A percentile compares a stretch with the other conserved stretches of the same genome.
phyloP scores from a whole-genome alignment of 2,329 filamentous ascomycete genomes.

The Albifimbria verrucaria region DNA sequence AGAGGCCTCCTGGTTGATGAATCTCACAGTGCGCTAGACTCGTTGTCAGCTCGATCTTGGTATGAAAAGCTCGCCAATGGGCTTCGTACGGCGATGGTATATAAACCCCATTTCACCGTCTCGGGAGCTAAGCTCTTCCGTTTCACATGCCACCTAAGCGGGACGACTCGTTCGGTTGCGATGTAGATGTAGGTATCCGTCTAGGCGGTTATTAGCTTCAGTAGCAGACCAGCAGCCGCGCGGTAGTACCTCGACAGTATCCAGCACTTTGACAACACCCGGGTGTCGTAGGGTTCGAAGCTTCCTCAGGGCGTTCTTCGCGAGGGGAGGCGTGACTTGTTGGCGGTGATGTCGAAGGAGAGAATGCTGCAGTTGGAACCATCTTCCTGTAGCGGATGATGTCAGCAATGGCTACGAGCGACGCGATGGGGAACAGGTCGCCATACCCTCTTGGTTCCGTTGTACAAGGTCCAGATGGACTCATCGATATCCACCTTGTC shows the following conservation, averaged over 20 bases:
- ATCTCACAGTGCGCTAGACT: slow-evolving; percentile 83
- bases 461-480: slow-evolving; percentile 95
- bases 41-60: slow-evolving; percentile 13
- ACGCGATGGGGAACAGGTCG: not conserved
- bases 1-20: slow-evolving; percentile 89
- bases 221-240: slow-evolving; percentile 1
- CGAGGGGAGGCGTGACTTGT: slow-evolving; percentile 81
- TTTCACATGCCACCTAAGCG: slow-evolving; percentile 85
- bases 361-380: slow-evolving; percentile 94
- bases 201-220: slow-evolving; percentile 36
- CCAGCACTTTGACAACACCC: slow-evolving; percentile 88
- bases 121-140: slow-evolving; percentile 84
- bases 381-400: slow-evolving; percentile 65
- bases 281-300: slow-evolving; percentile 90
- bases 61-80: not conserved
- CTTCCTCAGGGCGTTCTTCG: slow-evolving; percentile 92
- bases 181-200: slow-evolving; percentile 96
- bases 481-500: slow-evolving; percentile 89
- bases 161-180: slow-evolving; percentile 85
- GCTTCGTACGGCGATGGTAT: slow-evolving; percentile 69
- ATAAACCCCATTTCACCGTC: slow-evolving; percentile 94
- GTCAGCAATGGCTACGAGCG: not conserved
- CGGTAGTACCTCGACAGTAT: slow-evolving; percentile 78
- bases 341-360: slow-evolving; percentile 83
- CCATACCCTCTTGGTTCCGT: slow-evolving; percentile 83